These are phyloP conservation scores for Haberlea rhodopensis DNA, from an alignment of 257 asterid genomes.

Conservation along the genomic window DNA sequence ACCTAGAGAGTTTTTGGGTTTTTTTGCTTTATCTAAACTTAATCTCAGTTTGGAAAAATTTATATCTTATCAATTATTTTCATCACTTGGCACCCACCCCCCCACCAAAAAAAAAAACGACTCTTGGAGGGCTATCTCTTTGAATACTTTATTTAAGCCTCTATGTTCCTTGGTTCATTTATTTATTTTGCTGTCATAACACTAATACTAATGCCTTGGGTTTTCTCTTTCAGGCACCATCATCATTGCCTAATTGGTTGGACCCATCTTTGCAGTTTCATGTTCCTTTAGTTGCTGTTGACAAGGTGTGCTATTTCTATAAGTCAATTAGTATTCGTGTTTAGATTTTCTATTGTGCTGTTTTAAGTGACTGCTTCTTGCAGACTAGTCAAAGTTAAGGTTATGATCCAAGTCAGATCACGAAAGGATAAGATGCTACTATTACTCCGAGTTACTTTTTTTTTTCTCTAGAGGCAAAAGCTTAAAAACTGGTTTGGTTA, in stretches of 20 bases:
- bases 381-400: slow-evolving; percentile 19
- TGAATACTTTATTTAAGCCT: neutral
- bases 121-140: neutral
- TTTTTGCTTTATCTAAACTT: neutral
- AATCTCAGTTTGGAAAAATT: neutral
- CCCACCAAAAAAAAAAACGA: neutral
- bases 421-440: neutral
- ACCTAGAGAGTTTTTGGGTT: too few species aligned
- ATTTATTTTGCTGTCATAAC: neutral
- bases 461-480: slow-evolving; percentile 10
- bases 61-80: neutral
- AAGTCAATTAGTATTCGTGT: slow-evolving; percentile 9
- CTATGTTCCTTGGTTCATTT: neutral
- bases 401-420: slow-evolving; percentile 14
- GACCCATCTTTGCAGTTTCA: slow-evolving; percentile 69
- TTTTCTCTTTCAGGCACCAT: slow-evolving; percentile 60
- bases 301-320: slow-evolving; percentile 59
- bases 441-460: neutral
- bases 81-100: neutral
- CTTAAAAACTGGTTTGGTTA: neutral
- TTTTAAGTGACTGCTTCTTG: slow-evolving; percentile 5
- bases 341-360: slow-evolving; percentile 20
- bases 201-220: slow-evolving; percentile 11
- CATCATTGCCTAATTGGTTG: slow-evolving; percentile 80
- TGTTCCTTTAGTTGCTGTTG: slow-evolving; percentile 91